Percentiles rank a stretch among this genome's conserved stretches.
Conservation (phyloP, 2,329 filamentous ascomycete species). For the Aspergillus puulaauensis region DNA sequence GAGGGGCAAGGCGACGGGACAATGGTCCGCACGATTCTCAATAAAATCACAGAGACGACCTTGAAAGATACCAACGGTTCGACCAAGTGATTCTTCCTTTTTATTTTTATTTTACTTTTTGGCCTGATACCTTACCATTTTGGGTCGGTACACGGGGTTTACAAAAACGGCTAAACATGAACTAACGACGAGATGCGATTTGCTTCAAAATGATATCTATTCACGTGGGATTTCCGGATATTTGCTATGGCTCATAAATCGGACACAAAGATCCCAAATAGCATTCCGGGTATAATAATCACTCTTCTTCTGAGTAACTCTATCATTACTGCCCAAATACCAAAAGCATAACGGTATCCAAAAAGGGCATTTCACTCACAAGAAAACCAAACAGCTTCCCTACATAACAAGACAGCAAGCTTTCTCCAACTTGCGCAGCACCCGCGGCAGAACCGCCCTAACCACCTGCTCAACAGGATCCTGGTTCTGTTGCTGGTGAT, state of each 20-base stretch:
- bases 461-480: constrained; percentile 61
- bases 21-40: constrained; percentile 66
- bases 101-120: neutral
- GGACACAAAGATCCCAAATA: neutral
- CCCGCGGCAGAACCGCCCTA: constrained; percentile 59
- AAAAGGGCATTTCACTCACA: neutral
- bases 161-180: neutral
- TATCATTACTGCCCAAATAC: neutral
- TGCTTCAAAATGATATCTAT: neutral
- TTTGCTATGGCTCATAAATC: neutral
- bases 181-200: constrained; percentile 2
- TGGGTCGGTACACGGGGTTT: neutral
- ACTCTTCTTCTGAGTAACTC: neutral
- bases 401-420: constrained; percentile 76
- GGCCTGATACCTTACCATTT: neutral
- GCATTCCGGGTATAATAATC: constrained; percentile 18
- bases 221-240: neutral
- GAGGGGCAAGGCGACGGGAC: constrained; percentile 55
- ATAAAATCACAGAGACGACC: constrained; percentile 58
- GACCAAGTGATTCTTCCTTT: neutral
- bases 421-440: constrained; percentile 66
- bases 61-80: constrained; percentile 25
- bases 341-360: neutral
- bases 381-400: constrained; percentile 12
- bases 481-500: constrained; percentile 51